phyloP scores from a whole-genome alignment of 257 asterid species.

The Solanum lignicaule region DNA sequence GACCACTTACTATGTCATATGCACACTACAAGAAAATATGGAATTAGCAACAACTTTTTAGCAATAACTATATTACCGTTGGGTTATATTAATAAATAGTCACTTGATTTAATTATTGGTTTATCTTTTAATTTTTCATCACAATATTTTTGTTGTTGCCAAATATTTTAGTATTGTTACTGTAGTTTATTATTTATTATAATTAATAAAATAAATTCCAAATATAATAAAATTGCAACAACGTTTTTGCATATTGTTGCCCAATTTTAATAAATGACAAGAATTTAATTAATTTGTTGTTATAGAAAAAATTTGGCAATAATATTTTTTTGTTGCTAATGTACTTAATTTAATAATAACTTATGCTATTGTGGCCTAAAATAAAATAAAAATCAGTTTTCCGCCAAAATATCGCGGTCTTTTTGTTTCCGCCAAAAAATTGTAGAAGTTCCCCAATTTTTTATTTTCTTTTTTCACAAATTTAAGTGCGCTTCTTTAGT shows the following conservation, averaged over 20 bases:
- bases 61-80: too few species aligned
- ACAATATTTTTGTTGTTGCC: not conserved
- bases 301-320: not conserved
- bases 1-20: not conserved
- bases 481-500: not conserved
- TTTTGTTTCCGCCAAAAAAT: not conserved
- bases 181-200: too few species aligned
- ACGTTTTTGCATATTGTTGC: not conserved
- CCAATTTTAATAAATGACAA: not conserved
- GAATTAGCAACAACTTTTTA: too few species aligned
- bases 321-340: not conserved
- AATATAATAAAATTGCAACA: not conserved
- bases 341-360: not conserved
- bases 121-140: not conserved
- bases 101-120: not conserved
- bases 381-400: too few species aligned
- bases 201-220: too few species aligned
- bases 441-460: not conserved
- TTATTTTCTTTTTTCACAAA: not conserved
- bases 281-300: not conserved
- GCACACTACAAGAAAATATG: not conserved
- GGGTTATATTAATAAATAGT: too few species aligned
- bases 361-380: not conserved
- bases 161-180: too few species aligned
- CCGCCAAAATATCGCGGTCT: not conserved